These are phyloP conservation scores for Acacia acuminata DNA, from an alignment of 306 rosid species.

Conservation along the genomic window DNA sequence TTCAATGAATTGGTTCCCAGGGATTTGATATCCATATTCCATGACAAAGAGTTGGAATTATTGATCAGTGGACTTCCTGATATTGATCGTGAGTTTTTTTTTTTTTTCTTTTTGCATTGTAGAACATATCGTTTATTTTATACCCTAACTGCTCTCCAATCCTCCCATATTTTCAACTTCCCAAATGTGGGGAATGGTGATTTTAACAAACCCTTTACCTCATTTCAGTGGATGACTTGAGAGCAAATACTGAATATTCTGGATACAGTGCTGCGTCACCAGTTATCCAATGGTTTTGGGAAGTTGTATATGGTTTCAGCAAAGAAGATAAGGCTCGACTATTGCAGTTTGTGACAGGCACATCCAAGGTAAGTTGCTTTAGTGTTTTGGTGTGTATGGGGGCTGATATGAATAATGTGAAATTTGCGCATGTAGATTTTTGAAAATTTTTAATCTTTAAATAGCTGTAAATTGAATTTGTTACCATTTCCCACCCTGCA, in stretches of 20 bases:
- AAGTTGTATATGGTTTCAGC: constrained; percentile 89
- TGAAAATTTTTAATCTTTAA: not conserved
- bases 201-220: constrained; percentile 26
- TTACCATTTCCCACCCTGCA: not conserved
- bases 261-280: constrained; percentile 94
- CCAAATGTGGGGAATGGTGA: constrained; percentile 2
- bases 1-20: constrained; percentile 71
- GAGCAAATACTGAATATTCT: constrained; percentile 96
- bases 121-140: constrained; percentile 3
- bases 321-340: constrained; percentile 98
- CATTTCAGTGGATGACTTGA: constrained; percentile 96
- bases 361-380: constrained; percentile 79
- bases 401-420: not conserved
- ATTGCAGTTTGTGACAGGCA: constrained; percentile 98
- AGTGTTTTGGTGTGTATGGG: not conserved
- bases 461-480: constrained; percentile 5
- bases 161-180: not conserved
- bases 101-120: constrained; percentile 1
- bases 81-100: constrained; percentile 73
- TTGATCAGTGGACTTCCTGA: constrained; percentile 99
- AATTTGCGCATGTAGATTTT: not conserved
- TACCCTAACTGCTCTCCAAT: not conserved
- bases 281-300: constrained; percentile 98
- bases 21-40: constrained; percentile 85
- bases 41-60: constrained; percentile 94